Percentiles rank a stretch among this genome's conserved stretches.
phyloP scores from a whole-genome alignment of 441 rosid species.

The Mallotus japonicus region DNA sequence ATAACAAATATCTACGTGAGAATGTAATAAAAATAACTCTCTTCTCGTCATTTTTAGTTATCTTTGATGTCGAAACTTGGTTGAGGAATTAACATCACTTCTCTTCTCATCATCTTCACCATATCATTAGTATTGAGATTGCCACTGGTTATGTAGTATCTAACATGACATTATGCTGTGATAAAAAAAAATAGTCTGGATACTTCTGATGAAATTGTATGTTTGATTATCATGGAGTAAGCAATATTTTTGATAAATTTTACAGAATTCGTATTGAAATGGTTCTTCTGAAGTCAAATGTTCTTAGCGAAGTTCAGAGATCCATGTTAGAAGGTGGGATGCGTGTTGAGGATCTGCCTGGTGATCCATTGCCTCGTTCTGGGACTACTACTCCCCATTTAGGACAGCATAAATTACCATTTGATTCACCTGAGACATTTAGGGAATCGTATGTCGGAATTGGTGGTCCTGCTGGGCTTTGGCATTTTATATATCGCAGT shows the following conservation, averaged over 20 bases:
- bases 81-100: not conserved
- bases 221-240: conserved; percentile 1
- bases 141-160: not conserved
- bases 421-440: conserved; percentile 49
- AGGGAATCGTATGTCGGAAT: conserved; percentile 57
- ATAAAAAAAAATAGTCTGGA: not conserved
- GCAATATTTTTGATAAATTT: conserved; percentile 1
- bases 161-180: not conserved
- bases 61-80: not conserved
- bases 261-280: conserved; percentile 69
- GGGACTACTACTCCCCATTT: conserved; percentile 42
- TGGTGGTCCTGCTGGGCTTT: conserved; percentile 92
- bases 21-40: too few relatives aligned
- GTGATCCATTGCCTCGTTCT: conserved; percentile 52
- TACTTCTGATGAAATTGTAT: not conserved
- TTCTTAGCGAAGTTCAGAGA: conserved; percentile 83
- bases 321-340: conserved; percentile 89
- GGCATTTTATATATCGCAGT: conserved; percentile 98
- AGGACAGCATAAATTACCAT: conserved; percentile 44
- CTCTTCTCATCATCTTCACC: not conserved
- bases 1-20: not conserved
- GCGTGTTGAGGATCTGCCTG: conserved; percentile 85
- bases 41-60: not conserved
- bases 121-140: not conserved
- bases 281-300: conserved; percentile 81